Evolutionary conservation across 108 stramenopile species (phyloP).

Genomic region (Fragilariopsis cylindrus): DNA sequence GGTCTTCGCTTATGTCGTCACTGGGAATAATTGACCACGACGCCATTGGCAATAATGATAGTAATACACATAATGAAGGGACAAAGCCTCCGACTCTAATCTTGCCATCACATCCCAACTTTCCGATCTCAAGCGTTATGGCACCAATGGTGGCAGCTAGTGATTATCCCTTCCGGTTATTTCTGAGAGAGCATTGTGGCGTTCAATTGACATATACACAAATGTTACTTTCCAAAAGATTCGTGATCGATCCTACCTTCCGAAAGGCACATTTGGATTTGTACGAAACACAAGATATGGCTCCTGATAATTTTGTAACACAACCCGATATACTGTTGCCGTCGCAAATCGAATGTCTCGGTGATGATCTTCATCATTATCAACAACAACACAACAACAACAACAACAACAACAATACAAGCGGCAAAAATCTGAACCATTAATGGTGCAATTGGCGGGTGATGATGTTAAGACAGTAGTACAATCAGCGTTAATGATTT

Average conservation of each 20-base stretch:
- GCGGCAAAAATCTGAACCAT: slow-evolving; percentile 43
- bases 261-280: slow-evolving; percentile 74
- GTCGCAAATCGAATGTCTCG: slow-evolving; percentile 37
- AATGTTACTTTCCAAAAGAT: slow-evolving; percentile 91
- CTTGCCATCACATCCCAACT: slow-evolving; percentile 33
- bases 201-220: slow-evolving; percentile 92
- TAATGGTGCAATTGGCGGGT: slow-evolving; percentile 92
- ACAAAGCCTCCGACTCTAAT: not conserved
- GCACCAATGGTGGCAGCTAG: slow-evolving; percentile 87
- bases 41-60: not conserved
- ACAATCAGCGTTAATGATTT: slow-evolving; percentile 77
- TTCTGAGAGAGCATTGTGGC: slow-evolving; percentile 80
- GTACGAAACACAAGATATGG: slow-evolving; percentile 33
- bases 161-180: slow-evolving; percentile 83
- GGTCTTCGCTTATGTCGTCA: not conserved
- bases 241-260: slow-evolving; percentile 55
- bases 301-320: not conserved
- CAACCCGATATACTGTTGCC: slow-evolving; percentile 21
- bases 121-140: slow-evolving; percentile 41
- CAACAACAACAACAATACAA: slow-evolving; percentile 13
- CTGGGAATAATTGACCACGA: not conserved
- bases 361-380: slow-evolving; percentile 3
- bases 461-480: slow-evolving; percentile 81
- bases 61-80: not conserved
- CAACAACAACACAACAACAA: slow-evolving; percentile 9